Evolutionary conservation across 2,329 filamentous ascomycete genomes (phyloP), one percentile per base, ranked within the genome.

Genomic region (Botrytis fragariae): DNA sequence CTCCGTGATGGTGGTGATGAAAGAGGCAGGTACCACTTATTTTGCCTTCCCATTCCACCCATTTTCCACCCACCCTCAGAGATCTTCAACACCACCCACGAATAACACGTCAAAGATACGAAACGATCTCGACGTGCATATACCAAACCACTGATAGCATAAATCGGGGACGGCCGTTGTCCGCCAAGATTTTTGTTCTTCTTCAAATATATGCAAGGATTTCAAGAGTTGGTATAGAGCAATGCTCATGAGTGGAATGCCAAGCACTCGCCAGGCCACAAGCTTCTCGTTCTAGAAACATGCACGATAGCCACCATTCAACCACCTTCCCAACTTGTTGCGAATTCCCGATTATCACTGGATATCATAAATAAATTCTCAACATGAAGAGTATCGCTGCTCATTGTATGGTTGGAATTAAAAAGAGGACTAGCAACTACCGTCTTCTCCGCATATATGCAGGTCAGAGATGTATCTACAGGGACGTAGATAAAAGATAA

Each of bases 161-260:
- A 44, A 22, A 42, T 60, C 63, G 63, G 71, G 54, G 44, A 44
- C 3, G 54, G 71, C 71, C 71, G 63, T 69, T 29, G 44, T 37
- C 71, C 63, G 51, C 51, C 63, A 72, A 68, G n/a, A 37, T n/a
- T 57, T 22, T 32, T 29, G 10, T 39, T 37, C 12, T 20, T 65
- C 32, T 12, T n/a, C 12, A 42, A 39, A 42, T 10, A 35, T 45
- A 61, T 60, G n/a, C 71, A 69, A 61, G 71, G 63, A 61, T 61
- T 51, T 7, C 10, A n/a, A 54, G 45, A 44, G 16, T 7, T 68
- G 51, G 71, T 29, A 35, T 22, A 51, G 18, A 65, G 61, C 29
- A 42, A 65, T 54, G 60, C 32, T 64, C 60, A 16, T n/a, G 70
- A 72, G 70, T 72, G 70, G 70, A 54, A 72, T 67, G 70, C 70